These are phyloP conservation scores for Elaeagnus macrophylla DNA, from an alignment of 306 rosid genomes.

Conservation along the genomic window DNA sequence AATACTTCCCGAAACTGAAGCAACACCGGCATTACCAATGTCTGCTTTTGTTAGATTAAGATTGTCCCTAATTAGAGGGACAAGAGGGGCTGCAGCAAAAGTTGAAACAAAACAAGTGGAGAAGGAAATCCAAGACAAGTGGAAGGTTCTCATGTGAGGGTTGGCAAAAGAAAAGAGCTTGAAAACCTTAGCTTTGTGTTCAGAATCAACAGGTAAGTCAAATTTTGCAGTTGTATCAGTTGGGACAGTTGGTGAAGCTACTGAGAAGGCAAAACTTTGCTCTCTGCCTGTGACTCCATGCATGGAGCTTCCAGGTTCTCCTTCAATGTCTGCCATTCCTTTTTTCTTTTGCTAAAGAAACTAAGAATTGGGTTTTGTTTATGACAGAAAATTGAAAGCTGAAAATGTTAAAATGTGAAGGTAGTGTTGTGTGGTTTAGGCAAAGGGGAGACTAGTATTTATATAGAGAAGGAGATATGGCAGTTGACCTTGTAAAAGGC, in stretches of 20 bases:
- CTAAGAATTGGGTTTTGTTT: too few species aligned
- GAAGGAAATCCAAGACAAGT: slow-evolving; percentile 88
- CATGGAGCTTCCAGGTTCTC: slow-evolving; percentile 91
- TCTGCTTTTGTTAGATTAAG: slow-evolving; percentile 68
- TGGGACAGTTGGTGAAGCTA: slow-evolving; percentile 65
- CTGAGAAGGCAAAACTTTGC: slow-evolving; percentile 51
- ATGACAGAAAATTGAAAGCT: too few species aligned
- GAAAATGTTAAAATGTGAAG: not conserved
- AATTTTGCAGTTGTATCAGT: slow-evolving; percentile 60
- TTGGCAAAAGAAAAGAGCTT: slow-evolving; percentile 63
- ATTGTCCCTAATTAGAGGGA: slow-evolving; percentile 73
- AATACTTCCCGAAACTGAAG: slow-evolving; percentile 75
- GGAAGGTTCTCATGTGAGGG: slow-evolving; percentile 97
- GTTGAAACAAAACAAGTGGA: slow-evolving; percentile 84
- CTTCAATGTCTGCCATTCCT: slow-evolving; percentile 36
- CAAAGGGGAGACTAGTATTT: slow-evolving; percentile 23
- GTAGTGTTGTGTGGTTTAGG: slow-evolving; percentile 7
- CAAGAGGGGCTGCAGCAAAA: slow-evolving; percentile 72
- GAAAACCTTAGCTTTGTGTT: slow-evolving; percentile 70
- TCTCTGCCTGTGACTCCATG: slow-evolving; percentile 86
- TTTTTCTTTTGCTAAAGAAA: not conserved
- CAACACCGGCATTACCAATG: slow-evolving; percentile 82
- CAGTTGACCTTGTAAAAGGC: slow-evolving; percentile 35
- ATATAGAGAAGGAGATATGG: slow-evolving; percentile 14
- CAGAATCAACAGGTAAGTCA: slow-evolving; percentile 64